phyloP scores from a whole-genome alignment of 73 alveolate species.

The Blepharisma stoltei region DNA sequence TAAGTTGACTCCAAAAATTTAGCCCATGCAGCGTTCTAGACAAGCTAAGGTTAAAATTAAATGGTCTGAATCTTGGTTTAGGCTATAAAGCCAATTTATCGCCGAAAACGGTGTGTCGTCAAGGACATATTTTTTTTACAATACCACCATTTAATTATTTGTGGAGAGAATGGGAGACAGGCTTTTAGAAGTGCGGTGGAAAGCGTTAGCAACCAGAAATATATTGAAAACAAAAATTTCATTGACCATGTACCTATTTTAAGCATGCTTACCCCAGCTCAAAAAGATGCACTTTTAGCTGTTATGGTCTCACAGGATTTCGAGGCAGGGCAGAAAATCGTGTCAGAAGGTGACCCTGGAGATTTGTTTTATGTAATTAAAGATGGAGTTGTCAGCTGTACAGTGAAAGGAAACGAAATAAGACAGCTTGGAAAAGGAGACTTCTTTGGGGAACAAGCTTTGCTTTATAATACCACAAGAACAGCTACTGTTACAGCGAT shows the following conservation, averaged over 20 bases:
- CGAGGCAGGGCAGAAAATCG: constrained; percentile 45
- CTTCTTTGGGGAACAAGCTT: constrained; percentile 96
- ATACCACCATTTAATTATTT: too few relatives aligned
- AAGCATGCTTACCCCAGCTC: not conserved
- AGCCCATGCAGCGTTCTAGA: too few relatives aligned
- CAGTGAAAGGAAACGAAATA: constrained; percentile 60
- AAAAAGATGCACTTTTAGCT: constrained; percentile 35
- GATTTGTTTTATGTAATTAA: constrained; percentile 50
- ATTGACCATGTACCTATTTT: not conserved
- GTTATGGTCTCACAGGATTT: constrained; percentile 35
- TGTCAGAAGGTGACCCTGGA: constrained; percentile 59
- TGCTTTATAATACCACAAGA: constrained; percentile 92
- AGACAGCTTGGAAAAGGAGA: constrained; percentile 69
- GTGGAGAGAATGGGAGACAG: too few relatives aligned
- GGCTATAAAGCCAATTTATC: too few relatives aligned
- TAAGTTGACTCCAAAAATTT: too few relatives aligned
- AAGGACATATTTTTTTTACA: too few relatives aligned
- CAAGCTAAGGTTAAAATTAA: too few relatives aligned
- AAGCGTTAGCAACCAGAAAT: constrained; percentile 3
- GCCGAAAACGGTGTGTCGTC: too few relatives aligned
- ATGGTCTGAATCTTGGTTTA: too few relatives aligned
- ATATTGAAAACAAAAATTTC: constrained; percentile 28
- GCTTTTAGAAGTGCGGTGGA: constrained; percentile 24
- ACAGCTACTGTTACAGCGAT: constrained; percentile 90
- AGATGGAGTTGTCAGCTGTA: constrained; percentile 48